Evolutionary conservation across 2,329 filamentous ascomycete genomes (phyloP).

Genomic region (Gremmenia infestans): DNA sequence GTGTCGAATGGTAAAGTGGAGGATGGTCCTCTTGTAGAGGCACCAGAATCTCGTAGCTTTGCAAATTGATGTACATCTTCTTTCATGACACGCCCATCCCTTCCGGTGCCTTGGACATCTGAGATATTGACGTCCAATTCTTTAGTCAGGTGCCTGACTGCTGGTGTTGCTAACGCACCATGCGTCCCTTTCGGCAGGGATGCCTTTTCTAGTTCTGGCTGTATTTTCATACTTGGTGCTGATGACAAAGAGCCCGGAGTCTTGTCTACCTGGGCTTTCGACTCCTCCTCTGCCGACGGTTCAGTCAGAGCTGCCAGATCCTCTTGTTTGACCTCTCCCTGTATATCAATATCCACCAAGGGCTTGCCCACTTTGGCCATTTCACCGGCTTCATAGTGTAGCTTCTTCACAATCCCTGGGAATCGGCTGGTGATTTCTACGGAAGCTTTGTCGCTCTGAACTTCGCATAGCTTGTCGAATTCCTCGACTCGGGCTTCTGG

Average conservation of each 20-base stretch:
- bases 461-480: conserved; percentile 96
- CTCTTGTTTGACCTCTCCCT: conserved; percentile 65
- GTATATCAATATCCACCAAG: conserved; percentile 90
- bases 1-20: conserved; percentile 8
- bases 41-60: conserved; percentile 44
- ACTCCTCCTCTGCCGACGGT: conserved; percentile 19
- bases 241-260: neutral
- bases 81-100: conserved; percentile 85
- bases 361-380: conserved; percentile 95
- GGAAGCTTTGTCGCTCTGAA: conserved; percentile 93
- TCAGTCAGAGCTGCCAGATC: conserved; percentile 43
- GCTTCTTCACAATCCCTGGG: conserved; percentile 89
- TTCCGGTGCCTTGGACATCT: conserved; percentile 78
- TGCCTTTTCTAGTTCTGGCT: conserved; percentile 1
- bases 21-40: conserved; percentile 18
- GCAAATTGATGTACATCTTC: conserved; percentile 79
- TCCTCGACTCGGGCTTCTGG: conserved; percentile 93
- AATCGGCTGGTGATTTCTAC: conserved; percentile 94
- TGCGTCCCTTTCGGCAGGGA: conserved; percentile 48
- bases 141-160: conserved; percentile 83
- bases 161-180: conserved; percentile 79
- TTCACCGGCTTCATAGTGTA: conserved; percentile 92
- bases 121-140: conserved; percentile 72
- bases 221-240: neutral
- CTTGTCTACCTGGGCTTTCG: conserved; percentile 12